Evolutionary conservation across 2,329 filamentous ascomycete species (phyloP).

Genomic region (Aspergillus intermedius): DNA sequence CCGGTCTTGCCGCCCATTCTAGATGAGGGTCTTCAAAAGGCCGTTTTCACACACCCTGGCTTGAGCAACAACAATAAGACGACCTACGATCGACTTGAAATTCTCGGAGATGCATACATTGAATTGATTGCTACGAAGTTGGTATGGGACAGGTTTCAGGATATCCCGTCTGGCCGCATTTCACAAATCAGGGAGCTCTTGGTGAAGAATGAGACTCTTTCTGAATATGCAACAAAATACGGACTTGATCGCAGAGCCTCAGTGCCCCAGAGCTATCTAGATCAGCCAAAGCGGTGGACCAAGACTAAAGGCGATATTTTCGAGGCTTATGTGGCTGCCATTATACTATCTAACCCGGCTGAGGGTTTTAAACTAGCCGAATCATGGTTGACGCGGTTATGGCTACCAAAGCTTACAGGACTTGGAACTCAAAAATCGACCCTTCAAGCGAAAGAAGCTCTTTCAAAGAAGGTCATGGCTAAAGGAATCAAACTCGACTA

Average conservation of each 20-base stretch:
- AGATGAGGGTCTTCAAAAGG: slow-evolving; percentile 53
- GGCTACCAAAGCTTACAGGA: slow-evolving; percentile 57
- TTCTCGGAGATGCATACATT: slow-evolving; percentile 80
- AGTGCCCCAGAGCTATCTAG: slow-evolving; percentile 45
- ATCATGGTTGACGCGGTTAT: slow-evolving; percentile 68
- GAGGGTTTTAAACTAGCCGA: slow-evolving; percentile 57
- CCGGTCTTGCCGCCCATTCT: slow-evolving; percentile 52
- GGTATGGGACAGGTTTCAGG: slow-evolving; percentile 65
- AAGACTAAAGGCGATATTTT: slow-evolving; percentile 85
- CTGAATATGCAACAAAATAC: slow-evolving; percentile 63
- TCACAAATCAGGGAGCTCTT: slow-evolving; percentile 72
- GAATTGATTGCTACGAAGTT: slow-evolving; percentile 69
- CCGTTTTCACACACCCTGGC: slow-evolving; percentile 63
- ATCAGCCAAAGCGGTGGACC: slow-evolving; percentile 49
- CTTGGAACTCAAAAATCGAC: slow-evolving; percentile 19
- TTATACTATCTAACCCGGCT: slow-evolving; percentile 61
- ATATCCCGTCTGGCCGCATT: slow-evolving; percentile 60
- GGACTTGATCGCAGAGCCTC: slow-evolving; percentile 60
- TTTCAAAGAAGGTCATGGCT: slow-evolving; percentile 49
- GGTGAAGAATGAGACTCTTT: slow-evolving; percentile 73
- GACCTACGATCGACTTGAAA: slow-evolving; percentile 78
- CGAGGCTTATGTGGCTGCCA: slow-evolving; percentile 79
- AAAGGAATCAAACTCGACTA: slow-evolving; percentile 58
- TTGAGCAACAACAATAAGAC: slow-evolving; percentile 20
- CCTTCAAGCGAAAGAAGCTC: slow-evolving; percentile 47